Evolutionary conservation across 768 basidiomycete genomes (phyloP), one percentile per base, ranked within the genome.

Genomic region (Rhizopogon sp.): DNA sequence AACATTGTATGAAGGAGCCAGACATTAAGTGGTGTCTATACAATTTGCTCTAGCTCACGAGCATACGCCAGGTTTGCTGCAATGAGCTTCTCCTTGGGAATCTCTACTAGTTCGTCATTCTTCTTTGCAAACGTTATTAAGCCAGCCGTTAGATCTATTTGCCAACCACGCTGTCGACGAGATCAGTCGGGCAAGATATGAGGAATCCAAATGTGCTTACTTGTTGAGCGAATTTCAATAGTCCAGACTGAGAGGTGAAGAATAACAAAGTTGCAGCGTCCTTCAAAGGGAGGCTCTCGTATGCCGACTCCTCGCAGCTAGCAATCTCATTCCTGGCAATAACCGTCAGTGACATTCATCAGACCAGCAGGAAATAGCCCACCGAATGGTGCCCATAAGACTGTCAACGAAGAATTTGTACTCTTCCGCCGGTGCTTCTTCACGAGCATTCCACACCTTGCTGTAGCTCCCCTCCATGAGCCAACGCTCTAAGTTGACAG

Each of bases 381-480:
- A 93, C 94, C 94, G 76, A 62, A 98, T 95, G 3, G 95, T 98
- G 14, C 87, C 88, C 87, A 97, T 92, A 64, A 97, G 75, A 62
- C 90, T 90, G 65, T 95, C 90, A 9, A 97, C 84, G 63, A 98
- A 93, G 75, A 90, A 90, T 61, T 88, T 91, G 77, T 97, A 97
- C 67, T 98, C 96, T 59, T 93, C 91, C 39, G 90, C 83, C 1
- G 95, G 93, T 1, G 94, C 91, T 63, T 93, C 87, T 60, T 90
- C 90, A 60, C 94, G 83, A 39, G 95, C 95, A 64, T 90, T 85
- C 91, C 95, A 99, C 10, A 98, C 96, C 69, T 96, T 96, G 72
- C 91, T 93, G 70, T 98, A 99, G 64, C 89, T 90, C 39, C 96
- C 96, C 70, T 98, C 96, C 96, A 99, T 99, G 43, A 98, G 80